Conservation (phyloP, 352 stramenopile species). For the Globisporangium alternatum region DNA sequence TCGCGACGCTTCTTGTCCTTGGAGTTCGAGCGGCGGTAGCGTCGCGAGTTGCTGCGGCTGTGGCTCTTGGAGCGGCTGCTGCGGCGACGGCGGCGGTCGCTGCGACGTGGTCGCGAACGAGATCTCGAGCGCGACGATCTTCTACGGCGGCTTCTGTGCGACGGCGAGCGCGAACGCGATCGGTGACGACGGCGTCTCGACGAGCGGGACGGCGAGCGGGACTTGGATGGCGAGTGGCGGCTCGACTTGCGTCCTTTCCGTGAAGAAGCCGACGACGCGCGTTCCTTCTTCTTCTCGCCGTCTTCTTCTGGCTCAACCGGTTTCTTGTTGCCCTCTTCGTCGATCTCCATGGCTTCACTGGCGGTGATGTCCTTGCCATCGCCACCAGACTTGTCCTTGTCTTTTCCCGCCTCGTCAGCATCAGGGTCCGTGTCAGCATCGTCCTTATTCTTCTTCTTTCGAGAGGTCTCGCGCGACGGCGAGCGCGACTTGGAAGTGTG, state of each 20-base stretch:
- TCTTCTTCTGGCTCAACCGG: slow-evolving; percentile 1
- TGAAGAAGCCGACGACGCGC: slow-evolving; percentile 3
- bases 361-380: slow-evolving; percentile 13
- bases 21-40: slow-evolving; percentile 58
- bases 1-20: slow-evolving; percentile 45
- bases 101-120: slow-evolving; percentile 35
- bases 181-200: slow-evolving; percentile 45
- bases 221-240: slow-evolving; percentile 51
- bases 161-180: slow-evolving; percentile 49
- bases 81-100: slow-evolving; percentile 41
- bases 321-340: slow-evolving; percentile 8
- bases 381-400: neutral
- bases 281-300: slow-evolving; percentile 16
- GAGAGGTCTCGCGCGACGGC: slow-evolving; percentile 15
- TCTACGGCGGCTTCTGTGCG: slow-evolving; percentile 39
- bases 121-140: slow-evolving; percentile 46
- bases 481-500: slow-evolving; percentile 32
- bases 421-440: slow-evolving; percentile 15
- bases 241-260: slow-evolving; percentile 38
- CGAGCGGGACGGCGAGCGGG: slow-evolving; percentile 54
- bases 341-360: slow-evolving; percentile 18
- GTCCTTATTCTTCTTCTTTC: slow-evolving; percentile 22
- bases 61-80: slow-evolving; percentile 42
- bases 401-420: slow-evolving; percentile 6
- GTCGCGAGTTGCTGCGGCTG: slow-evolving; percentile 50